Conservation (phyloP, 2,329 filamentous ascomycete genomes). For the Pestalotiopsis sp. region DNA sequence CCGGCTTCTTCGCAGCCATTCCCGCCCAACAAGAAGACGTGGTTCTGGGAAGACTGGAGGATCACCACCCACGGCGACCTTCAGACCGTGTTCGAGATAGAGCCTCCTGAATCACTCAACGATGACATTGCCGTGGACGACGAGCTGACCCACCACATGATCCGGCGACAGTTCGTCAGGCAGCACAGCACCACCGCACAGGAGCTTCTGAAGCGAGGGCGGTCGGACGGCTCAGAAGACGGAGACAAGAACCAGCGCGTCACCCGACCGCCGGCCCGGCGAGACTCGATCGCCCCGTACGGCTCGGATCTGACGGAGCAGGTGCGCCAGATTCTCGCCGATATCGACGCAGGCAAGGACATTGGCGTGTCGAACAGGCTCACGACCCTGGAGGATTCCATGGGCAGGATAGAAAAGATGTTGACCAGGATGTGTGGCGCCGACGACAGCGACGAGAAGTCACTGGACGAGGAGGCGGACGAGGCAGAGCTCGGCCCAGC, state of each 20-base stretch:
- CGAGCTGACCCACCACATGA: conserved; percentile 59
- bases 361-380: conserved; percentile 48
- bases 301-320: conserved; percentile 51
- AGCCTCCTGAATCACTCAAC: conserved; percentile 64
- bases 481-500: conserved; percentile 21
- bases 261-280: conserved; percentile 41
- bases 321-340: conserved; percentile 50
- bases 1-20: conserved; percentile 28
- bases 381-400: conserved; percentile 51
- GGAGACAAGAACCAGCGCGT: conserved; percentile 16
- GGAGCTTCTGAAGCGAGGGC: conserved; percentile 14
- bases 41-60: conserved; percentile 69
- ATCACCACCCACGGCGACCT: conserved; percentile 74
- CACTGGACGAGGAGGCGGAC: conserved; percentile 26
- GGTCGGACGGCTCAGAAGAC: conserved; percentile 13
- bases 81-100: conserved; percentile 71
- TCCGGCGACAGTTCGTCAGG: conserved; percentile 57
- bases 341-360: conserved; percentile 48
- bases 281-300: conserved; percentile 59
- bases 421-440: conserved; percentile 38
- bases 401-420: conserved; percentile 51
- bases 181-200: conserved; percentile 41
- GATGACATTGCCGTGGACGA: conserved; percentile 62
- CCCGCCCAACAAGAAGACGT: conserved; percentile 24
- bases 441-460: conserved; percentile 18